phyloP scores from a whole-genome alignment of 208 protist genomes.

The Trypanosoma brucei region DNA sequence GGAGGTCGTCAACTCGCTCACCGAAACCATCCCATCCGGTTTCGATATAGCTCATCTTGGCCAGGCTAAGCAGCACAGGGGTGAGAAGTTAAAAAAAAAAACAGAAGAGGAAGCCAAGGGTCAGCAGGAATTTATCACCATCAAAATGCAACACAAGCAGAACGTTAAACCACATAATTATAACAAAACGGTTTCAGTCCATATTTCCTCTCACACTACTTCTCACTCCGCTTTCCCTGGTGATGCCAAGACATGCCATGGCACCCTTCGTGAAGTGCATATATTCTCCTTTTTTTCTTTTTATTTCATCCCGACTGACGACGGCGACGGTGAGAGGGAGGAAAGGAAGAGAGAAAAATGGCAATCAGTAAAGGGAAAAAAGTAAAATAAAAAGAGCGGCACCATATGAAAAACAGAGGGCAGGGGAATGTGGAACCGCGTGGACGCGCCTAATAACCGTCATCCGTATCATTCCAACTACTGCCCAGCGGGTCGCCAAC shows the following conservation, averaged over 20 bases:
- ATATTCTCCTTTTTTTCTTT: not conserved
- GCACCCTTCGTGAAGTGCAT: not conserved
- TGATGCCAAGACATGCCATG: not conserved
- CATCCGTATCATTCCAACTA: slow-evolving; percentile 39
- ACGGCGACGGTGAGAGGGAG: not conserved
- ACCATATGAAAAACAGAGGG: not conserved
- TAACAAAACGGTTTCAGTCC: not conserved
- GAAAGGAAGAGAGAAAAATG: not conserved
- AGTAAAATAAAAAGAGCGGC: not conserved
- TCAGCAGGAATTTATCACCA: too few relatives aligned
- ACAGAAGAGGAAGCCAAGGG: not conserved
- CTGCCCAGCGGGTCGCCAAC: slow-evolving; percentile 8
- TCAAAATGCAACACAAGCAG: too few relatives aligned
- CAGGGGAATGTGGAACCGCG: too few relatives aligned
- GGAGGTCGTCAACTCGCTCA: slow-evolving; percentile 1
- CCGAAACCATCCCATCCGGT: slow-evolving; percentile 59
- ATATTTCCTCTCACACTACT: not conserved
- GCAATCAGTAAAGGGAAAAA: not conserved
- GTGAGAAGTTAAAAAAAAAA: slow-evolving; percentile 8
- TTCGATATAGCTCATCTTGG: slow-evolving; percentile 36
- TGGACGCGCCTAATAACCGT: not conserved
- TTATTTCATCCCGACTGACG: not conserved
- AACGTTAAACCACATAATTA: not conserved
- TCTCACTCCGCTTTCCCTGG: not conserved
- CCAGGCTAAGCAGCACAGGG: slow-evolving; percentile 6